Base-by-base conservation (phyloP, 225 moss, liverwort and hornwort species). In the Bryum argenteum region DNA sequence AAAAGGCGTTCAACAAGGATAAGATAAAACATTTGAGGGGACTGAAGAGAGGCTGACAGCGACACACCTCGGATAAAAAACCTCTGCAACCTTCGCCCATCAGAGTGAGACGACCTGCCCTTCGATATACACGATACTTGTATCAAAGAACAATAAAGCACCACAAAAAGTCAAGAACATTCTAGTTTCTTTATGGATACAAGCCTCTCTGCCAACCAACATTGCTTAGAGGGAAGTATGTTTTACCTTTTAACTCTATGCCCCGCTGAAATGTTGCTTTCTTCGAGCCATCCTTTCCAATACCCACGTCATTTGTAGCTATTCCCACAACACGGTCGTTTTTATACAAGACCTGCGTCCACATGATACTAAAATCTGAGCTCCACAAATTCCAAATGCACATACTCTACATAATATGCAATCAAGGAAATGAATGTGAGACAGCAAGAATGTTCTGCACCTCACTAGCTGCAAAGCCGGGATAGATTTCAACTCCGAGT, bases 391-490 rank as follows among this genome's bases (percentile, higher is more conserved):
- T n/a, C 54, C 33, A 53, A 58, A 64, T 18, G 15, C 33, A 53
- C 23, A 51, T 6, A 11, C 24, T 74, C 52, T 42, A 22, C 12
- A 57, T 66, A 18, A 58, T 5, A 44, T 20, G 38, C 26, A 11
- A 23, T 16, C 33, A 58, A 39, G 38, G 38, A 54, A 23, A n/a
- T 43, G 58, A 74, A 74, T 0, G 47, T 38, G 39, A 65, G 53
- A 50, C 9, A 51, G 52, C 22, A 33, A 43, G 21, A 58, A 58
- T 22, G 63, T 43, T 64, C 20, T 54, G 75, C 75, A 79, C 79
- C 93, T 93, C 82, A 81, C 89, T 91, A 41, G 93, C 93, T 33
- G 86, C 91, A 86, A 93, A 93, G 68, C 93, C 93, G 58, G 91
- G 93, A 79, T 93, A 93, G 45, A 91, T 85, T 81, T 93, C 93